Evolutionary conservation across 2,329 filamentous ascomycete species (phyloP).

Genomic region (Bipolaris gigantea): DNA sequence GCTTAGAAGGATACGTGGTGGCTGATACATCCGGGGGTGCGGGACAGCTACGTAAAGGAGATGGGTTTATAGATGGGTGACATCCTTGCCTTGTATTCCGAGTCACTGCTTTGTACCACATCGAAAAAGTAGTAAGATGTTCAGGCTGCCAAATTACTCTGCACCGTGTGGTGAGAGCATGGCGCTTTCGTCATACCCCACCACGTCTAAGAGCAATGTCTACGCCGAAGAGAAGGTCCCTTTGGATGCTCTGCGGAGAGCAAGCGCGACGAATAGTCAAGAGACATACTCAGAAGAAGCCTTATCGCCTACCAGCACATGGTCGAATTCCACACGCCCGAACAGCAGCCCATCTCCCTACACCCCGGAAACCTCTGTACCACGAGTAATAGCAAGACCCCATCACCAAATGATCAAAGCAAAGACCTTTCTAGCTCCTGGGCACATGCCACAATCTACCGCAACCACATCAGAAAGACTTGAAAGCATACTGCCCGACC

Average conservation of each 20-base stretch:
- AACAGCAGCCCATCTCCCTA: conserved; percentile 3
- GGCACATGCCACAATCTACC: too few relatives aligned
- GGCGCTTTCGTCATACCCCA: not conserved
- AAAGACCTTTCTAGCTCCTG: conserved; percentile 2
- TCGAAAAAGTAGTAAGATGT: not conserved
- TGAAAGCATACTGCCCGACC: conserved; percentile 14
- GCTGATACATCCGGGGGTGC: not conserved
- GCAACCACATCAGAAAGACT: not conserved
- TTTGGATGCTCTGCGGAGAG: not conserved
- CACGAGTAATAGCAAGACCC: not conserved
- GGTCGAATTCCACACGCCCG: conserved; percentile 1
- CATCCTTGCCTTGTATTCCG: not conserved
- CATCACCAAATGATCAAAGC: not conserved
- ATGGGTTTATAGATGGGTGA: not conserved
- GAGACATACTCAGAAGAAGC: not conserved
- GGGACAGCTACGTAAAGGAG: not conserved
- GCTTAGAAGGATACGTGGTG: not conserved
- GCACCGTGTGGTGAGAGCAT: not conserved
- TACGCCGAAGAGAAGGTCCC: not conserved
- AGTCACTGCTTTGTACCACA: not conserved
- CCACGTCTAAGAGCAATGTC: not conserved
- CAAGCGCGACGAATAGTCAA: not conserved
- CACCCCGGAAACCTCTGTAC: not conserved
- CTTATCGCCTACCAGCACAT: conserved; percentile 4
- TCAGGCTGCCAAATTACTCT: not conserved